Evolutionary conservation across 495 filamentous ascomycete species (phyloP).

Genomic region (Aspergillus campestris): DNA sequence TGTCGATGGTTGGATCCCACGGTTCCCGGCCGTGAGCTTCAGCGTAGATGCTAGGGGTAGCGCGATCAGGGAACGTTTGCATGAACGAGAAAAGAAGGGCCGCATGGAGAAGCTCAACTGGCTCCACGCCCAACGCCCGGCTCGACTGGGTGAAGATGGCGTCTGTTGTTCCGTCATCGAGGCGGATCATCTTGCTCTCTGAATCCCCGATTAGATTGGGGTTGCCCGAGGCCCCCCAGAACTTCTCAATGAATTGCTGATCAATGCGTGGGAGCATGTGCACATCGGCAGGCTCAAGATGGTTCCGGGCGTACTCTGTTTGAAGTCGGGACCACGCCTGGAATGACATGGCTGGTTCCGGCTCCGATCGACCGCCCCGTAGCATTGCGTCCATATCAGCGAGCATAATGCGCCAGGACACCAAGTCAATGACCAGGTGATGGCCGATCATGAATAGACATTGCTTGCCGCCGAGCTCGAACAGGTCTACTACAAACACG

Average conservation of each 20-base stretch:
- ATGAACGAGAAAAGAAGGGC: no score
- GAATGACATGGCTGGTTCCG: slow-evolving; percentile 39
- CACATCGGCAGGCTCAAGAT: not conserved
- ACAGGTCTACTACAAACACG: slow-evolving; percentile 20
- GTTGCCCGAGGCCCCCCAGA: slow-evolving; percentile 29
- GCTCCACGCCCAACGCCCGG: slow-evolving; percentile 23
- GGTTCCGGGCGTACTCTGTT: slow-evolving; percentile 14
- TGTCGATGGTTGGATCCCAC: slow-evolving; percentile 30
- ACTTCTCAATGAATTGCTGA: no score
- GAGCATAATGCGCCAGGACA: slow-evolving; percentile 47
- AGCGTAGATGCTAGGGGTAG: no score
- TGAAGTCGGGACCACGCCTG: slow-evolving; percentile 40
- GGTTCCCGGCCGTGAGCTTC: no score
- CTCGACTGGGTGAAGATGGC: slow-evolving; percentile 21
- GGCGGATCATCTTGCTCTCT: slow-evolving; percentile 11
- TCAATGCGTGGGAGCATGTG: no score
- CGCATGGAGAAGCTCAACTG: slow-evolving; percentile 35
- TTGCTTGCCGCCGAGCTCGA: slow-evolving; percentile 31
- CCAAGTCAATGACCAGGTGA: slow-evolving; percentile 47
- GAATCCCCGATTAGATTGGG: slow-evolving; percentile 26
- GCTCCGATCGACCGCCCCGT: slow-evolving; percentile 17
- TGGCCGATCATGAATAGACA: slow-evolving; percentile 41
- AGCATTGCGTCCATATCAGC: slow-evolving; percentile 46
- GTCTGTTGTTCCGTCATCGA: slow-evolving; percentile 25
- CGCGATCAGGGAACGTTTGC: no score